Evolutionary conservation across 441 rosid genomes (phyloP), one percentile per base, ranked within the genome.

Genomic region (Viola pubescens): DNA sequence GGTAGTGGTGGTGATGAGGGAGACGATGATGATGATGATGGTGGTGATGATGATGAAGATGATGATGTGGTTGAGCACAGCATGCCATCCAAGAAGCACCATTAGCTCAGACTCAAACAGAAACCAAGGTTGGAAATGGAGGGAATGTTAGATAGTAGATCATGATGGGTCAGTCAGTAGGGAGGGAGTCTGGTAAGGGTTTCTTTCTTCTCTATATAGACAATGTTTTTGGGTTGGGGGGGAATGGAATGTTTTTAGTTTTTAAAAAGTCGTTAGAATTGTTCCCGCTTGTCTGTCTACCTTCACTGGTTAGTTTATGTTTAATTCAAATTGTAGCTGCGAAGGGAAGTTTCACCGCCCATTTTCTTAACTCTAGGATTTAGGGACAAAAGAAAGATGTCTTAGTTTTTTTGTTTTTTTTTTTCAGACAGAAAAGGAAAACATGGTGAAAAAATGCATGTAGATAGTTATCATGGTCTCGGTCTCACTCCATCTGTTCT

Each of bases 21-120:
- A 0, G 82, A 75, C 0, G 73, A 69, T 2, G 79, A 76, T 4
- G 80, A 66, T 16, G 78, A 61, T 0, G 82, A 70, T 0, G 73
- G 66, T 2, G 79, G 75, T 4, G 80, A 68, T 16, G 78, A 19
- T n/a, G 19, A 65, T 0, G 82, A 75, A 0, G 73, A 69, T 2
- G 79, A 76, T 4, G 80, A 68, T 16, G 78, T 48, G 54, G 77
- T 69, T 39, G 77, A 74, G 51, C 60, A 12, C 40, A 59, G 60
- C 19, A 71, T 69, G 47, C 56, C 82, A 48, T 63, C 81, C 6
- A 76, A 79, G 77, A 81, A 81, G 78, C 83, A 73, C 19, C 77
- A 7, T 38, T 81, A 73, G 69, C 53, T 19, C 19, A 52, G 3
- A 57, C 62, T 59, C 39, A 44, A 26, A 26, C 34, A 0, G 2